These are phyloP conservation scores for Microbotryum intermedium DNA, from an alignment of 1,284 basidiomycete genomes.

Conservation along the genomic window DNA sequence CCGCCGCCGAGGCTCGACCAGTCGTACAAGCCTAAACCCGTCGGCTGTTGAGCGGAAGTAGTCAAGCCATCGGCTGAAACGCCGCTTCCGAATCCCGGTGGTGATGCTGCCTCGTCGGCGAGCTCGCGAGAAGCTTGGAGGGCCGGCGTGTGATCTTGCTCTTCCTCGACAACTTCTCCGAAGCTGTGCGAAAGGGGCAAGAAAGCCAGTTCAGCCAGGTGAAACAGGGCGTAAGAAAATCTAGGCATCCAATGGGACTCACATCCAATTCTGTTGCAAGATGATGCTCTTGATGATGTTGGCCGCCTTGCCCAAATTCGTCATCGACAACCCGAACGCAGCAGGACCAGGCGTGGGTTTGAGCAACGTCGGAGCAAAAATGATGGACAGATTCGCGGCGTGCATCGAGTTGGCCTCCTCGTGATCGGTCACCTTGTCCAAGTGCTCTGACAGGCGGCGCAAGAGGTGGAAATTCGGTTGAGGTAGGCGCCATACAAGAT, in stretches of 20 bases:
- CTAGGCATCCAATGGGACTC: no score
- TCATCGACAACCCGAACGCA: slow-evolving; percentile 63
- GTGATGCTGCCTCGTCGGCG: no score
- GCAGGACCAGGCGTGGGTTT: slow-evolving; percentile 50
- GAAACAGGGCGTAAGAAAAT: not conserved
- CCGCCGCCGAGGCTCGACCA: no score
- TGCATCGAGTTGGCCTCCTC: slow-evolving; percentile 81
- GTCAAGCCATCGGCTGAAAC: no score
- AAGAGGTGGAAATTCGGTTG: slow-evolving; percentile 62
- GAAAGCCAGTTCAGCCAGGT: no score
- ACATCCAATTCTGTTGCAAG: slow-evolving; percentile 44
- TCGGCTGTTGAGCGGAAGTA: no score
- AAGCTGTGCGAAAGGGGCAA: no score
- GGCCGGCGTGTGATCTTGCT: no score
- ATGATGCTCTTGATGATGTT: slow-evolving; percentile 67
- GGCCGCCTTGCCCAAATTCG: slow-evolving; percentile 65
- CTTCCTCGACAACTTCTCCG: no score
- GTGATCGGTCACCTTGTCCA: slow-evolving; percentile 73
- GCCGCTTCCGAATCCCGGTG: no score
- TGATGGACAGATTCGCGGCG: slow-evolving; percentile 66
- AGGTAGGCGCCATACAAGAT: slow-evolving; percentile 59
- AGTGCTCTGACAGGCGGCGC: slow-evolving; percentile 63
- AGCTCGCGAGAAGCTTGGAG: no score
- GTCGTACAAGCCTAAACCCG: no score
- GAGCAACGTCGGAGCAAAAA: slow-evolving; percentile 65